A percentile compares a stretch with the other conserved stretches of the same genome.
Conservation (phyloP, 805 yeast genomes). For the Starmerella floris region DNA sequence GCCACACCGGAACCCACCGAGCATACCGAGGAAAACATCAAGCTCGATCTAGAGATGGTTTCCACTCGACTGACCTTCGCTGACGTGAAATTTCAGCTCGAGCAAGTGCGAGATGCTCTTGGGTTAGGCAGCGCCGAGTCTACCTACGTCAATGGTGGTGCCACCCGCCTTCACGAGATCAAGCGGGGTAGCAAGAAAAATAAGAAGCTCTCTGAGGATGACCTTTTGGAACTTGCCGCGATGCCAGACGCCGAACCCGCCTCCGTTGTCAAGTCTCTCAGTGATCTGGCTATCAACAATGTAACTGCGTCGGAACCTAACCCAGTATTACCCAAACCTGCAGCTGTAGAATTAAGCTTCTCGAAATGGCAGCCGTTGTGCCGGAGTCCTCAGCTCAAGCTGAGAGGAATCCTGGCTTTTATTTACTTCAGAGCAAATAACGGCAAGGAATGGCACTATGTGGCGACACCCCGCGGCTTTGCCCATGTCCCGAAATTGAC, state of each 20-base stretch:
- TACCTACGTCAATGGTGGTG: slow-evolving; percentile 37
- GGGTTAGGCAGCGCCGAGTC: slow-evolving; percentile 35
- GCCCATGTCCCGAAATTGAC: slow-evolving; percentile 54
- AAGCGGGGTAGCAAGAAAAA: slow-evolving; percentile 13
- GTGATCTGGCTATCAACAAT: background rate
- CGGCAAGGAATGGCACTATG: slow-evolving; percentile 63
- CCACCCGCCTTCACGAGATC: slow-evolving; percentile 23
- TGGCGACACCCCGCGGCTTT: slow-evolving; percentile 70
- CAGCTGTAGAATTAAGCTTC: slow-evolving; percentile 46
- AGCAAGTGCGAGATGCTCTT: slow-evolving; percentile 48
- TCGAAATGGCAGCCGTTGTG: slow-evolving; percentile 86
- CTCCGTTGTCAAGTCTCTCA: too few relatives aligned
- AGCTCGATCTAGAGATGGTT: slow-evolving; percentile 35
- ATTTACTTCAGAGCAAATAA: slow-evolving; percentile 66
- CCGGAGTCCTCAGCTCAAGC: slow-evolving; percentile 33
- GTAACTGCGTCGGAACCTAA: slow-evolving; percentile 13
- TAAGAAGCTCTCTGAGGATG: slow-evolving; percentile 12
- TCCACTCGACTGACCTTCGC: slow-evolving; percentile 49
- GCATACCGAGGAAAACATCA: slow-evolving; percentile 10
- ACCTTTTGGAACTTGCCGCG: slow-evolving; percentile 5
- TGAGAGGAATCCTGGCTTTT: slow-evolving; percentile 70
- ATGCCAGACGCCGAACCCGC: slow-evolving; percentile 1
- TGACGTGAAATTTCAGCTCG: slow-evolving; percentile 48
- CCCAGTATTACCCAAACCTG: slow-evolving; percentile 23
- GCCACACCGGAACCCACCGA: background rate